phyloP scores from a whole-genome alignment of 371 early-diverging fungal genomes.

The Apophysomyces elegans region DNA sequence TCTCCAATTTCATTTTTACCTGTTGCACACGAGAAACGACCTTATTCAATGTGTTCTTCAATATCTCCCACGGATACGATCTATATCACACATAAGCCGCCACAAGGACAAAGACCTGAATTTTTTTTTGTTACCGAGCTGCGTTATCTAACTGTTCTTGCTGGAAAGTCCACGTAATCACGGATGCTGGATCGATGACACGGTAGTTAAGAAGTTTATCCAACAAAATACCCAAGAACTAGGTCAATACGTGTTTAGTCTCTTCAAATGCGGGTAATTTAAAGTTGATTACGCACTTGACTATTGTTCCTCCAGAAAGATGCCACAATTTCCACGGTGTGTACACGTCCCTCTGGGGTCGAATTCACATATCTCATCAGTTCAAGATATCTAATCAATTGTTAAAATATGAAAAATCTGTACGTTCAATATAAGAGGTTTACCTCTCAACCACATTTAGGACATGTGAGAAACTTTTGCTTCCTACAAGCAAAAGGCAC shows the following conservation, averaged over 20 bases:
- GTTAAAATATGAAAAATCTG: not conserved
- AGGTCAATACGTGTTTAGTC: slow-evolving; percentile 13
- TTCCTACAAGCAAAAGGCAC: slow-evolving; percentile 82
- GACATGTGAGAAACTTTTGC: slow-evolving; percentile 93
- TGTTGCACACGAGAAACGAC: slow-evolving; percentile 82
- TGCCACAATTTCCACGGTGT: slow-evolving; percentile 77
- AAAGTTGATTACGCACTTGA: slow-evolving; percentile 42
- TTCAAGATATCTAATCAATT: slow-evolving; percentile 60
- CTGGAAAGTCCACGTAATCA: slow-evolving; percentile 81
- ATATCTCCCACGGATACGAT: slow-evolving; percentile 78
- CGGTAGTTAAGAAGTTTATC: slow-evolving; percentile 94
- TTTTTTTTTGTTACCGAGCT: slow-evolving; percentile 40
- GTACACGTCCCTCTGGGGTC: slow-evolving; percentile 61
- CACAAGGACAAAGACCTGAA: not conserved
- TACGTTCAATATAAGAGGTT: not conserved
- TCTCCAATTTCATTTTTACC: slow-evolving; percentile 61
- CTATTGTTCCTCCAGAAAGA: slow-evolving; percentile 86
- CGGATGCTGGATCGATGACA: slow-evolving; percentile 81
- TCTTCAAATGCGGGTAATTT: not conserved
- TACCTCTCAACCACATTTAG: slow-evolving; percentile 88
- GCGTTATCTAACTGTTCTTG: slow-evolving; percentile 56
- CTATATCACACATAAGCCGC: slow-evolving; percentile 19
- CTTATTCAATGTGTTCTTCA: slow-evolving; percentile 80
- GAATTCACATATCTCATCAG: slow-evolving; percentile 68
- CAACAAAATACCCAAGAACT: slow-evolving; percentile 85